phyloP scores from a whole-genome alignment of 2,329 filamentous ascomycete genomes.

The Xylariaceae sp. region DNA sequence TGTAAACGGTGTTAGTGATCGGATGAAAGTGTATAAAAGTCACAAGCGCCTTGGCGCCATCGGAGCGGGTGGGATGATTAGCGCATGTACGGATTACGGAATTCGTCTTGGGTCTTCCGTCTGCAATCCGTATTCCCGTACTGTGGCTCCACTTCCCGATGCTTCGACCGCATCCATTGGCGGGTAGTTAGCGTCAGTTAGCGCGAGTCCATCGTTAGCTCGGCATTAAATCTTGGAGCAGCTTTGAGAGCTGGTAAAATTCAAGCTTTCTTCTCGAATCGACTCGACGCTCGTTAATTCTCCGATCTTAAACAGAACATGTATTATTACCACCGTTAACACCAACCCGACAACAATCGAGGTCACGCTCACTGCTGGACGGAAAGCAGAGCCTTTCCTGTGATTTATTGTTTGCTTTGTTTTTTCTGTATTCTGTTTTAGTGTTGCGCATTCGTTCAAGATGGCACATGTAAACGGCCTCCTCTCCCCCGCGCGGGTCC shows the following conservation, averaged over 20 bases:
- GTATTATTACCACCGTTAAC: no score
- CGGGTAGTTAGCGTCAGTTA: no score
- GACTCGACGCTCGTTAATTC: neutral
- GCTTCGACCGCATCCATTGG: no score
- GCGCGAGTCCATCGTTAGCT: no score
- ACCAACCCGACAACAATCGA: neutral
- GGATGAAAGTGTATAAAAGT: neutral
- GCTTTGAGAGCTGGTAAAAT: no score
- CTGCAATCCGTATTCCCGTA: no score
- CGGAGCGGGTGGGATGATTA: neutral
- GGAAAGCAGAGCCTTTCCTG: neutral
- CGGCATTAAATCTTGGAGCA: no score
- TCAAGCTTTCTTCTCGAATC: neutral
- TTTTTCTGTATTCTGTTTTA: neutral
- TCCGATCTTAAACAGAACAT: no score
- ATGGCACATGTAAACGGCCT: constrained; percentile 28
- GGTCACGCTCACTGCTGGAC: neutral
- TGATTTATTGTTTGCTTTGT: neutral
- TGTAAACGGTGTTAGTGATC: neutral
- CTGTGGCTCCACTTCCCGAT: no score
- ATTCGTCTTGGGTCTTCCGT: no score
- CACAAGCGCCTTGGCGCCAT: neutral
- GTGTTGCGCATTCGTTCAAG: neutral
- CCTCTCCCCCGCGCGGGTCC: constrained; percentile 28
- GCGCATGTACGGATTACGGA: no score